Evolutionary conservation across 306 rosid species (phyloP).

Genomic region (Leucaena leucocephala): DNA sequence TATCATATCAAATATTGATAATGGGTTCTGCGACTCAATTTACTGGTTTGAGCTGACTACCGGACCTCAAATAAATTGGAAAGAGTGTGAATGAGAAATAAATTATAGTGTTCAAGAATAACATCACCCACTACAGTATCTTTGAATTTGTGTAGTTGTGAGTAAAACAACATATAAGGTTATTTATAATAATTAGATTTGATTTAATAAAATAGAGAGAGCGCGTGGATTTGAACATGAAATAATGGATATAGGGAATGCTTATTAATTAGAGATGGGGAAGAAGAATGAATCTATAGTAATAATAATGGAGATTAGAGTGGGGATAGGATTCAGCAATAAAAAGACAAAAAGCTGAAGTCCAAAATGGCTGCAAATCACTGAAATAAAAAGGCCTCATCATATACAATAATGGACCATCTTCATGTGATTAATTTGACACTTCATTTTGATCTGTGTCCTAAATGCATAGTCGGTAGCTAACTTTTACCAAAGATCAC

Average conservation of each 20-base stretch:
- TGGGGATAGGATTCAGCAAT: not conserved
- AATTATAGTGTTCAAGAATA: too few relatives aligned
- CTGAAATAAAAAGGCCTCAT: not conserved
- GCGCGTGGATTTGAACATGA: not conserved
- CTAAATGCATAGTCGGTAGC: slow-evolving; percentile 54
- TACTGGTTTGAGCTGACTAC: too few relatives aligned
- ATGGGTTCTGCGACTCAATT: too few relatives aligned
- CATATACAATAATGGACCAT: slow-evolving; percentile 5
- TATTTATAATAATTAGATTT: too few relatives aligned
- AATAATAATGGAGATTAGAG: not conserved
- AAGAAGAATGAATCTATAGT: not conserved
- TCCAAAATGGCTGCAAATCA: slow-evolving; percentile 9
- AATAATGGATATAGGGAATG: not conserved
- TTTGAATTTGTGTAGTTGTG: not conserved
- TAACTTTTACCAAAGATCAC: slow-evolving; percentile 62
- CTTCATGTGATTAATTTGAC: slow-evolving; percentile 5
- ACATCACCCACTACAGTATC: not conserved
- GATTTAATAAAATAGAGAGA: too few relatives aligned
- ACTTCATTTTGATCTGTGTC: slow-evolving; percentile 16
- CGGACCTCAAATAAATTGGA: too few relatives aligned
- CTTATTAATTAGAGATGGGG: not conserved
- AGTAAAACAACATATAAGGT: not conserved
- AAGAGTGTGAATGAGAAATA: too few relatives aligned
- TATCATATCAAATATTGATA: too few relatives aligned
- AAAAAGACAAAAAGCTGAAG: slow-evolving; percentile 38